phyloP scores from a whole-genome alignment of 2,329 filamentous ascomycete species.

The Aspergillus puulaauensis region DNA sequence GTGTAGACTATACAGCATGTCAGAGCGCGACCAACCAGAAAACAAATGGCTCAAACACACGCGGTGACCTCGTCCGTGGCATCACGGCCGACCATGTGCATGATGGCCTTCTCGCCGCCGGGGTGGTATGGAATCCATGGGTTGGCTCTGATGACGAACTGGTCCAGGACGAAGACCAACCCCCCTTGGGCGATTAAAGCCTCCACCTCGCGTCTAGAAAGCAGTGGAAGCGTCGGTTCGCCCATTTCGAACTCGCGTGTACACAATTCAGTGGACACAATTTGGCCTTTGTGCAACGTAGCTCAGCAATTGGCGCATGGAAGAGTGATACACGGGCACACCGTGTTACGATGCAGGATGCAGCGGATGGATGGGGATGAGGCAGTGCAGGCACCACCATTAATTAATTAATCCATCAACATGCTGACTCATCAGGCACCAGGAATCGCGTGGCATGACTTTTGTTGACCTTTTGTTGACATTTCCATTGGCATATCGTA shows the following conservation, averaged over 20 bases:
- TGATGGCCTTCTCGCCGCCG: slow-evolving; percentile 82
- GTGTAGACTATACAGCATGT: slow-evolving; percentile 63
- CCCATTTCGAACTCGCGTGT: not conserved
- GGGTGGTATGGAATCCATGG: slow-evolving; percentile 78
- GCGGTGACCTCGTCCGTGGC: slow-evolving; percentile 88
- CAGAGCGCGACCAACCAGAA: not conserved
- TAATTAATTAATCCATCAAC: not conserved
- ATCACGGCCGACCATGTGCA: slow-evolving; percentile 88
- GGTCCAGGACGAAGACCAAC: not conserved
- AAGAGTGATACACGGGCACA: not conserved
- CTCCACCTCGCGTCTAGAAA: not conserved
- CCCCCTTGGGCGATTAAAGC: not conserved
- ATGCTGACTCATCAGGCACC: not conserved
- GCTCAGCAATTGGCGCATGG: not conserved
- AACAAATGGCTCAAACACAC: slow-evolving; percentile 50
- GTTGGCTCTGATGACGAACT: not conserved
- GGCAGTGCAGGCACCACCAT: not conserved
- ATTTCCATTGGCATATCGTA: too few relatives aligned
- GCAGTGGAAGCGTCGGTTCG: not conserved
- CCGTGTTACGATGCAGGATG: not conserved
- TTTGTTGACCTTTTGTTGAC: too few relatives aligned
- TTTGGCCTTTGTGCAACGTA: not conserved
- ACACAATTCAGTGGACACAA: not conserved
- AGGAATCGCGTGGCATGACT: not conserved
- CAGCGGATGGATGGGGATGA: not conserved